phyloP scores from a whole-genome alignment of 805 yeast genomes.

The Phaffomyces thermotolerans region DNA sequence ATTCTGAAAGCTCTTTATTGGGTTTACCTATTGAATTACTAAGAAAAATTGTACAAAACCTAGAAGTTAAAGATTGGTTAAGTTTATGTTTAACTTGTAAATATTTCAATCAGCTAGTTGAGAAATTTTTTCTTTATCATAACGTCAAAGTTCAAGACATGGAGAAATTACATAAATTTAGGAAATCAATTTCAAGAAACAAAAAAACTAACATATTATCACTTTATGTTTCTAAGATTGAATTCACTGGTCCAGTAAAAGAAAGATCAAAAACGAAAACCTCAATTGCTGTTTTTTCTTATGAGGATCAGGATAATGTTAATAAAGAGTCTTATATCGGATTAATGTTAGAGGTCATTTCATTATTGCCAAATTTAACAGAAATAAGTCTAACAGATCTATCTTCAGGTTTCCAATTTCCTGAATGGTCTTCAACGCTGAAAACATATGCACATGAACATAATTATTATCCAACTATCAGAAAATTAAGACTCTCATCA shows the following conservation, averaged over 20 bases:
- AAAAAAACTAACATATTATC: slow-evolving; percentile 20
- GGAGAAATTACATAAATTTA: slow-evolving; percentile 23
- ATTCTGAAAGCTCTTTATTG: slow-evolving; percentile 28
- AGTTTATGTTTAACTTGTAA: slow-evolving; percentile 30
- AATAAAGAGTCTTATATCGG: slow-evolving; percentile 24
- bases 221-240: slow-evolving; percentile 15
- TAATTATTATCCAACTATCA: slow-evolving; percentile 22
- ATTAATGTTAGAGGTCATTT: slow-evolving; percentile 34
- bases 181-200: slow-evolving; percentile 30
- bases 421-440: slow-evolving; percentile 22
- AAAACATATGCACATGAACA: slow-evolving; percentile 22
- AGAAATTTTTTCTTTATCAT: slow-evolving; percentile 32
- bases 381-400: slow-evolving; percentile 37
- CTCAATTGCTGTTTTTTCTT: slow-evolving; percentile 19
- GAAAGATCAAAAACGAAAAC: slow-evolving; percentile 10
- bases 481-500: slow-evolving; percentile 32
- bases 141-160: slow-evolving; percentile 23
- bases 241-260: slow-evolving; percentile 15
- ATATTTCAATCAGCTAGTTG: slow-evolving; percentile 30
- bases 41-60: slow-evolving; percentile 26
- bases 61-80: slow-evolving; percentile 21
- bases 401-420: slow-evolving; percentile 42
- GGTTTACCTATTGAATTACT: slow-evolving; percentile 40
- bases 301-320: slow-evolving; percentile 17
- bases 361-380: slow-evolving; percentile 39